Evolutionary conservation across 768 basidiomycete species (phyloP).

Genomic region (Pleurotus citrinopileatus): DNA sequence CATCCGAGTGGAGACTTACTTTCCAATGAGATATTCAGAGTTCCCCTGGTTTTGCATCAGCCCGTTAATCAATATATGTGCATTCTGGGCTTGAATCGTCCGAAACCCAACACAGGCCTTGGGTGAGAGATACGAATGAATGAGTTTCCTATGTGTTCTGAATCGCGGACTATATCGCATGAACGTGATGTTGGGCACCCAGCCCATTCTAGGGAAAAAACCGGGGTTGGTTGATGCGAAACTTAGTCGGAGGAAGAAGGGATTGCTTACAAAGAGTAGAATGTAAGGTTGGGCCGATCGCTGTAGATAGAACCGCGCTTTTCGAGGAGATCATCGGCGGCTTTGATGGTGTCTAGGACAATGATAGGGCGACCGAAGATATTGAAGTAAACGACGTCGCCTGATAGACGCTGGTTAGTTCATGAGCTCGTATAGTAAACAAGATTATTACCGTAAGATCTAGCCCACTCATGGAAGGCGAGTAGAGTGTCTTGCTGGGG

Average conservation of each 20-base stretch:
- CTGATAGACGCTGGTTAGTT: too few species aligned
- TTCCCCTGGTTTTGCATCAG: slow-evolving; percentile 22
- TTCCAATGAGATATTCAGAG: slow-evolving; percentile 1
- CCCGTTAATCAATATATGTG: slow-evolving; percentile 25
- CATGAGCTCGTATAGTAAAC: too few species aligned
- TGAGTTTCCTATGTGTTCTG: slow-evolving; percentile 17
- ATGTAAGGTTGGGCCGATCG: slow-evolving; percentile 32
- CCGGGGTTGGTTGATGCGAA: too few species aligned
- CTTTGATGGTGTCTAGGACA: slow-evolving; percentile 7
- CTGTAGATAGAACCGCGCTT: slow-evolving; percentile 23
- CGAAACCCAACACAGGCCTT: slow-evolving; percentile 21
- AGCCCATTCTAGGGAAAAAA: slow-evolving; percentile 16
- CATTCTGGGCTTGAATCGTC: slow-evolving; percentile 26
- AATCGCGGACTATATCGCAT: slow-evolving; percentile 20
- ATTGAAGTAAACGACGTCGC: slow-evolving; percentile 7
- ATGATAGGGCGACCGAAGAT: slow-evolving; percentile 11
- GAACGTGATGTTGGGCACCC: slow-evolving; percentile 16
- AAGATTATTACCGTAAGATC: neutral
- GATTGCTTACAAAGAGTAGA: slow-evolving; percentile 40
- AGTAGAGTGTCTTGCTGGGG: neutral
- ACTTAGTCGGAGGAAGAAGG: neutral
- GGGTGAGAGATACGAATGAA: slow-evolving; percentile 19
- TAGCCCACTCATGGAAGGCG: neutral
- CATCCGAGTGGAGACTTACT: neutral
- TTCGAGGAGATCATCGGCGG: slow-evolving; percentile 13